Conservation (phyloP, 768 basidiomycete species). For the Amanita phalloides region DNA sequence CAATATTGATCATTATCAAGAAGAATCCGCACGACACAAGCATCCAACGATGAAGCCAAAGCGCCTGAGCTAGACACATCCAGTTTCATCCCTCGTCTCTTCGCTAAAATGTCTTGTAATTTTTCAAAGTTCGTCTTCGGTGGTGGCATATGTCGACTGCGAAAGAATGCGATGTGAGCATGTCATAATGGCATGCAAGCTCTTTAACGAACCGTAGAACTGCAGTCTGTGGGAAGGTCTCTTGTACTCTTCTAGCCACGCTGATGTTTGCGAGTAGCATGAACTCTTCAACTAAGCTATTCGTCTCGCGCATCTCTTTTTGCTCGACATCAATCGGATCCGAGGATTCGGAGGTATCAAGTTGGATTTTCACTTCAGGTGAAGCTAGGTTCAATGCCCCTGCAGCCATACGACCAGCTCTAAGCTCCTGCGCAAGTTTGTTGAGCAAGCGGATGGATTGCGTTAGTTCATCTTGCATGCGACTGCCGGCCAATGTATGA, state of each 20-base stretch:
- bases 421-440: conserved; percentile 73
- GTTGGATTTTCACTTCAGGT: conserved; percentile 94
- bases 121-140: conserved; percentile 93
- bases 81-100: conserved; percentile 70
- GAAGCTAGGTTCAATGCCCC: conserved; percentile 98
- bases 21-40: conserved; percentile 57
- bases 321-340: conserved; percentile 97
- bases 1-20: background rate
- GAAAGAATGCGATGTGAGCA: background rate
- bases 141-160: conserved; percentile 82
- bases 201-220: conserved; percentile 56
- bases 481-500: conserved; percentile 27
- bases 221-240: conserved; percentile 92
- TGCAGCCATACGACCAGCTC: conserved; percentile 78
- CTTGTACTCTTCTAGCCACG: conserved; percentile 86
- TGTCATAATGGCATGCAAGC: background rate
- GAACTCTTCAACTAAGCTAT: conserved; percentile 96
- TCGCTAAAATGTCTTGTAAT: conserved; percentile 82
- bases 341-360: conserved; percentile 87
- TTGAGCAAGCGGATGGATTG: conserved; percentile 85
- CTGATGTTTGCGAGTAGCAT: conserved; percentile 97
- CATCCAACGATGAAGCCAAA: conserved; percentile 79
- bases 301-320: conserved; percentile 87
- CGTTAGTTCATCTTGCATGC: conserved; percentile 72
- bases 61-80: conserved; percentile 90